Percentiles rank a stretch among this genome's conserved stretches.
These are phyloP conservation scores for Ceratocystis diversiconidia DNA, from an alignment of 2,329 filamentous ascomycete genomes.

Conservation along the genomic window DNA sequence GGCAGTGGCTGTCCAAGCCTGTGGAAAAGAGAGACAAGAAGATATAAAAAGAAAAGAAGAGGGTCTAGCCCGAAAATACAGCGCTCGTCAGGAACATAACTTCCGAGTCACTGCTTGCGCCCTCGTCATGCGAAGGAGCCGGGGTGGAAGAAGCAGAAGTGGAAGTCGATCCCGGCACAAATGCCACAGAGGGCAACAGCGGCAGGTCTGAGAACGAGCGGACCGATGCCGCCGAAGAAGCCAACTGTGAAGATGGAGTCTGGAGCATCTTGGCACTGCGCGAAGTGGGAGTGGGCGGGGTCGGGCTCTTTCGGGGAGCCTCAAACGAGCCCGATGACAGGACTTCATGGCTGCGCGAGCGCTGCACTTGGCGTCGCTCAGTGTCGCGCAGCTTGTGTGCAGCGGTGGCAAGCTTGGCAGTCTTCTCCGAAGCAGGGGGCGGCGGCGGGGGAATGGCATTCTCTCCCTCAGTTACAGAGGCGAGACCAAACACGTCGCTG, in stretches of 20 bases:
- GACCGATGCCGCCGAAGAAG: constrained; percentile 1
- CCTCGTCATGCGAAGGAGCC: constrained; percentile 20
- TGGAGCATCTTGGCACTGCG: constrained; percentile 22
- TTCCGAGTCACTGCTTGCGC: constrained; percentile 23
- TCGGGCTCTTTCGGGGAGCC: constrained; percentile 12
- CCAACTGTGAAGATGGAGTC: background rate
- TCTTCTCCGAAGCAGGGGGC: constrained; percentile 23
- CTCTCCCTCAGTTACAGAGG: constrained; percentile 46
- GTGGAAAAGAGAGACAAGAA: background rate
- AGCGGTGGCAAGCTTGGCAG: constrained; percentile 18
- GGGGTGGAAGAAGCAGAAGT: constrained; percentile 11
- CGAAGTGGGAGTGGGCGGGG: constrained; percentile 4
- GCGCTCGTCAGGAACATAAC: constrained; percentile 36
- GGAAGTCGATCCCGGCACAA: constrained; percentile 5
- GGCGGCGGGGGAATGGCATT: background rate
- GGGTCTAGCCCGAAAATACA: constrained; percentile 32
- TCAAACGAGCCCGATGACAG: constrained; percentile 27
- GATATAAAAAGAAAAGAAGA: constrained; percentile 11
- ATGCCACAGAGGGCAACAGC: constrained; percentile 1
- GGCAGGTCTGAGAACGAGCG: constrained; percentile 3
- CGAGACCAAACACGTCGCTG: constrained; percentile 49
- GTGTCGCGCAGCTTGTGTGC: constrained; percentile 22
- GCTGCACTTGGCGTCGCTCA: constrained; percentile 32
- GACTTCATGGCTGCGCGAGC: constrained; percentile 38
- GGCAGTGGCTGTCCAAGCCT: constrained; percentile 4